A percentile compares a stretch with the other conserved stretches of the same genome.
Conservation (phyloP, 2,329 filamentous ascomycete genomes). For the Davidsoniella eucalypti region DNA sequence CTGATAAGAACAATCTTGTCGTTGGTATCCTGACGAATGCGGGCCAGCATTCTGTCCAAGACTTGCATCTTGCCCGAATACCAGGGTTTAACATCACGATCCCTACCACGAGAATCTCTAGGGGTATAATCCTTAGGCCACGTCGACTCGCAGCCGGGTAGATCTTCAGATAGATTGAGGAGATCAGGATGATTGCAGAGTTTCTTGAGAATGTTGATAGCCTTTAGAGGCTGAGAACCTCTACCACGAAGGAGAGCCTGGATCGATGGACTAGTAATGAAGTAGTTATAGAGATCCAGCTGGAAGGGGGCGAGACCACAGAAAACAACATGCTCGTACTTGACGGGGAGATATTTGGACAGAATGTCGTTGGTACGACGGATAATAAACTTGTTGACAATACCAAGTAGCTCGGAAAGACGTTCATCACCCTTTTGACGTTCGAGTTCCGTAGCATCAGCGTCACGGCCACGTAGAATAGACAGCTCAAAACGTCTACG, state of each 20-base stretch:
- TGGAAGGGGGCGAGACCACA: constrained; percentile 91
- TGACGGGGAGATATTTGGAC: constrained; percentile 92
- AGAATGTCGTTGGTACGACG: constrained; percentile 93
- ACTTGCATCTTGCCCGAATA: constrained; percentile 98
- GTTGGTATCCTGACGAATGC: constrained; percentile 88
- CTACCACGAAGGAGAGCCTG: constrained; percentile 83
- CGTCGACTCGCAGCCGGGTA: constrained; percentile 69
- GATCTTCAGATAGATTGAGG: constrained; percentile 62
- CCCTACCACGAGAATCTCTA: constrained; percentile 72
- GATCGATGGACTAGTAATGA: constrained; percentile 89
- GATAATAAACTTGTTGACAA: constrained; percentile 98
- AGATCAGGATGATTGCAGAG: constrained; percentile 96
- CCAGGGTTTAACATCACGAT: constrained; percentile 85
- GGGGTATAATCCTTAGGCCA: constrained; percentile 80
- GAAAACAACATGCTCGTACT: constrained; percentile 98
- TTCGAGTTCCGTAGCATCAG: constrained; percentile 70
- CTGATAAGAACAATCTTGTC: constrained; percentile 99
- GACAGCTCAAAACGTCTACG: constrained; percentile 87
- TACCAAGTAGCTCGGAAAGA: constrained; percentile 57
- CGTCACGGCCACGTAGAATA: constrained; percentile 81
- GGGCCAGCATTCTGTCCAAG: constrained; percentile 90
- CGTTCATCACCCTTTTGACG: constrained; percentile 70
- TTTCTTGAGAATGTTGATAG: constrained; percentile 93
- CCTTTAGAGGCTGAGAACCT: constrained; percentile 88
- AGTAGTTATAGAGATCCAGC: constrained; percentile 85